Conservation (phyloP, 352 stramenopile genomes). For the Globisporangium emineosum region DNA sequence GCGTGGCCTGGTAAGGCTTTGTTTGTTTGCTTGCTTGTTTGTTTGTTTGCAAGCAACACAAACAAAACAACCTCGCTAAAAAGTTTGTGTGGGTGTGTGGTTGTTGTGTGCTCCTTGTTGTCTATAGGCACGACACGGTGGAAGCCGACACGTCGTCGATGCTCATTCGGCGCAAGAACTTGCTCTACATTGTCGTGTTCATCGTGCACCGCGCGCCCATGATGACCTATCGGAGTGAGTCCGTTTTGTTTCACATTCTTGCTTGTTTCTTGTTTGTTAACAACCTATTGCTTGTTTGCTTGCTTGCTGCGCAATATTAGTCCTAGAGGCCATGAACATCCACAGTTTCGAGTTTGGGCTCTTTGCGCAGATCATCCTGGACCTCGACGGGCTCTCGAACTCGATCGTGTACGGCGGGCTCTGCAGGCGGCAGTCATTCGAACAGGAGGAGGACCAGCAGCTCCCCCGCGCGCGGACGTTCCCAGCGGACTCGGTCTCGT, state of each 20-base stretch:
- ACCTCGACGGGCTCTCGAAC: constrained; percentile 72
- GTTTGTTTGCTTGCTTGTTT: not conserved
- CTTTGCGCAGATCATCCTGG: constrained; percentile 53
- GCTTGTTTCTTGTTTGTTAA: not conserved
- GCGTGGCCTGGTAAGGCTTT: constrained; percentile 40
- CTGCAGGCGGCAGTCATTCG: constrained; percentile 28
- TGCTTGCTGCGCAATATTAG: constrained; percentile 18
- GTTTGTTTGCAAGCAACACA: not conserved
- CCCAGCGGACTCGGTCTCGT: constrained; percentile 45
- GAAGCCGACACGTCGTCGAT: constrained; percentile 64
- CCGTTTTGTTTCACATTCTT: not conserved
- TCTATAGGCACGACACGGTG: constrained; percentile 50
- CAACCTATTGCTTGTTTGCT: not conserved
- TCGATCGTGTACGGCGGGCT: constrained; percentile 70
- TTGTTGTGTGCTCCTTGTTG: not conserved
- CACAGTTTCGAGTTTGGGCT: constrained; percentile 40
- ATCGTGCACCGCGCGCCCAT: constrained; percentile 63
- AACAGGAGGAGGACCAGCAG: constrained; percentile 10
- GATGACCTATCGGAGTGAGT: constrained; percentile 69
- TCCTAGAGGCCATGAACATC: constrained; percentile 37
- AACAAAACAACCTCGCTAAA: not conserved
- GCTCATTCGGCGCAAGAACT: constrained; percentile 64
- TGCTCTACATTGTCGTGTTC: constrained; percentile 75
- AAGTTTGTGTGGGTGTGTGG: constrained; percentile 5
- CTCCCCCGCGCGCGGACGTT: constrained; percentile 22